Evolutionary conservation across 495 filamentous ascomycete species (phyloP), one percentile per base, ranked within the genome.

Genomic region (Chaetomium cochliodes): DNA sequence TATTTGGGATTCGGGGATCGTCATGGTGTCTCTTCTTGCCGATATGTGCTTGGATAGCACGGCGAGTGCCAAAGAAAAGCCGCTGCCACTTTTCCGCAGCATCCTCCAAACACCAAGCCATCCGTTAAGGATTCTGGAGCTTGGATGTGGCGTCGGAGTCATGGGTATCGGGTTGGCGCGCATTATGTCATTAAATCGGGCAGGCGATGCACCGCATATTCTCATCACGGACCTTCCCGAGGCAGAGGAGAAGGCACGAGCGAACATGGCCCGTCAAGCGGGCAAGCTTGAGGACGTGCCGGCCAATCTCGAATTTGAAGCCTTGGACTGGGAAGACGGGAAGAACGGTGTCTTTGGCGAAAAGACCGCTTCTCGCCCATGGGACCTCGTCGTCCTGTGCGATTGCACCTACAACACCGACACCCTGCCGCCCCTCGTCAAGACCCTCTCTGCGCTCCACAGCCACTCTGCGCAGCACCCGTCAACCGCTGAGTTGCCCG

Each of bases 351-450:
- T 11, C 0, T 78, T 82, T 56, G 77, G 77, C 5, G 58, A 60
- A 0, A 70, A 73, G 20, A 76, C 79, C 5, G 69, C 69, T 28
- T 70, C 76, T 2, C 74, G 73, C 26, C 67, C 71, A 0, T 87
- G 88, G 75, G 89, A 96, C 72, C 69, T 98, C 39, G 80, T 97
- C 25, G 73, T 96, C 6, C 81, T 96, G 2, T 91, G 92, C 20
- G 94, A 98, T 72, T 97, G 94, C 79, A 98, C 92, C 13, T 98
- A 98, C 78, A 98, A 98, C 73, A 81, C 86, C 39, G 91, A 94
- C 72, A 91, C 87, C 51, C 78, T 92, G 42, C 89, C 89, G 18
- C 82, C 86, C 12, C 79, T 98, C 41, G 91, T 97, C 4, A 77
- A 79, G 42, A 90, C 90, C 0, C 78, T 98, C 16, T 73, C 76